Base-by-base conservation (phyloP, 352 stramenopile genomes). In the Discostella stelligera region DNA sequence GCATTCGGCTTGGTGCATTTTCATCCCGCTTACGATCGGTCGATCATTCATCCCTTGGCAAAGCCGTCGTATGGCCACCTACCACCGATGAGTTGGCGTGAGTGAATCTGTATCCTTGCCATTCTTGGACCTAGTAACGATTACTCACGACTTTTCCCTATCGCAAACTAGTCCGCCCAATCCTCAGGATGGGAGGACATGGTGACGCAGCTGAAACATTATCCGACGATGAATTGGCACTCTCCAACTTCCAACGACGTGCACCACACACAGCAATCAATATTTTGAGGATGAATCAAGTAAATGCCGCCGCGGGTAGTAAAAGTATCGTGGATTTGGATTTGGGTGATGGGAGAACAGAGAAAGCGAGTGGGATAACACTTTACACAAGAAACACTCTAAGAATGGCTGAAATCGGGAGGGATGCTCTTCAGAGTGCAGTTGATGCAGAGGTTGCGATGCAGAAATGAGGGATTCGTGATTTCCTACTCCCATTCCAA, bases 241-340 rank as follows among this genome's bases (percentile, higher is more conserved):
- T 85, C 8, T 73, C 70, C 48, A 85, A 90, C 54, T 90, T 86
- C 62, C 79, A 88, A 58, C 66, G 85, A 50, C 50, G 79, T 30
- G 80, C 86, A 16, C 86, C 86, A n/a, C 64, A 86, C 16, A 80
- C 85, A 18, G 79, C 80, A 48, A 78, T 91, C 20, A 77, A 88
- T 44, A 86, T 91, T 58, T 59, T 82, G 20, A 56, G 82, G 44
- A 78, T 83, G 48, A 74, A 60, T 11, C 80, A 88, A 66, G 67
- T 86, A 0, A 77, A 80, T 65, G 77, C 71, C 21, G 64, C 66
- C 1, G 74, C 50, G 41, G 66, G 66, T 13, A 37, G 66, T 16
- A 84, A 84, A 62, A 69, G 48, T 49, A 80, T 85, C 18, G 73
- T 89, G 9, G 64, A 80, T 54, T 76, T 84, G 20, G 80, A 85